Percentiles rank a stretch among this genome's conserved stretches.
phyloP scores from a whole-genome alignment of 176 grass and related monocot species.

The Musa beccarii region DNA sequence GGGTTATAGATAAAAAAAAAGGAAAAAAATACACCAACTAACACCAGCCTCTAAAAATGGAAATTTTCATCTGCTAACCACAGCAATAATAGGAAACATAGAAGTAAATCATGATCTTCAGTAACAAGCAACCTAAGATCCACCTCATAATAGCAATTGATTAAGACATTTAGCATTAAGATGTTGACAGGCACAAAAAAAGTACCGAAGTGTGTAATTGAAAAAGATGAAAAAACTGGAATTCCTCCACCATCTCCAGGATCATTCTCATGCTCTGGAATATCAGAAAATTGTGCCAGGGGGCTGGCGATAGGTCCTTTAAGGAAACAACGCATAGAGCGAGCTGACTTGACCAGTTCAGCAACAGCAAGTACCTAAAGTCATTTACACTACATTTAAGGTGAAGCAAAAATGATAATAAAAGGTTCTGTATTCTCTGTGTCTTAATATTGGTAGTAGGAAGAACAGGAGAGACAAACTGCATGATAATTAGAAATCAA shows the following conservation, averaged over 20 bases:
- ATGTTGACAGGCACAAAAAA: background rate
- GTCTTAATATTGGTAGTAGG: background rate
- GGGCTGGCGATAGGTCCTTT: constrained; percentile 35
- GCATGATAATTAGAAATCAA: background rate
- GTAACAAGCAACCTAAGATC: background rate
- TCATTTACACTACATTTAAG: background rate
- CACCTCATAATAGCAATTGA: background rate
- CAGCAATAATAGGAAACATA: background rate
- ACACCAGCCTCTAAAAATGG: background rate
- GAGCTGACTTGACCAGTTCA: constrained; percentile 62
- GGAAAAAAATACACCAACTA: background rate
- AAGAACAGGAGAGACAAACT: background rate
- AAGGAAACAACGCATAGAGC: constrained; percentile 51
- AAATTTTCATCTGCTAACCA: background rate
- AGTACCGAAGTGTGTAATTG: constrained; percentile 58
- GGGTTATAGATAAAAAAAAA: background rate
- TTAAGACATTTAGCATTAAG: constrained; percentile 7
- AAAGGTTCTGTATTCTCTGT: too few relatives aligned
- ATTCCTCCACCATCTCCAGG: constrained; percentile 66
- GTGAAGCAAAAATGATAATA: background rate
- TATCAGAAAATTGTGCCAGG: constrained; percentile 41
- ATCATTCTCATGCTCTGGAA: constrained; percentile 55
- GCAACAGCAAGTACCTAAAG: constrained; percentile 43
- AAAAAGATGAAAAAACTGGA: constrained; percentile 51
- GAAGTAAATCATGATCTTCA: background rate